Base-by-base conservation (phyloP, 441 rosid genomes). In the Mallotus japonicus region DNA sequence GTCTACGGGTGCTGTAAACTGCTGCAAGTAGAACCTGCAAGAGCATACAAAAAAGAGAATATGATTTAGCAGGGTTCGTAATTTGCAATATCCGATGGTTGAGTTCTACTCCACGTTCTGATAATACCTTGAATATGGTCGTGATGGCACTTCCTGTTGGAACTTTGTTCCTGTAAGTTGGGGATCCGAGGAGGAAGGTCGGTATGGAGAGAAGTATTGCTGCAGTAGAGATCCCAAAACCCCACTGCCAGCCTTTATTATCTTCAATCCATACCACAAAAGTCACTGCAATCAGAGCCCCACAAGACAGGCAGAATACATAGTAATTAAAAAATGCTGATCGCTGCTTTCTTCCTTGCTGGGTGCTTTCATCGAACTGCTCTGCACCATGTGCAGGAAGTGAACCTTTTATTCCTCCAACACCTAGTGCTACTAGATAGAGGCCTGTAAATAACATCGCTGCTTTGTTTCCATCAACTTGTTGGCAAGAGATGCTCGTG, bases 361-460 rank as follows among this genome's bases (percentile, higher is more conserved):
- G 71, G 16, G 87, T 87, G 69, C 74, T 84, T 73, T 90, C 96
- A 76, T 92, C 97, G 65, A 92, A 90, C 73, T 93, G 98, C 80
- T 91, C 98, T 0, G 98, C 97, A 42, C 97, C 98, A 40, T 91
- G 96, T 17, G 93, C 84, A 9, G 91, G 92, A 72, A 93, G 89
- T 28, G 98, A 91, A 24, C 98, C 98, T 84, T 92, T 93, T 75
- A 92, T 89, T 58, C 97, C 98, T 67, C 98, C 97, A 44, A 92
- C 95, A 59, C 98, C 96, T 11, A 92, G 84, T n/a, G 97, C 97
- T 59, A 87, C 93, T 73, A 90, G 79, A 81, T 90, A 93, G 8
- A 92, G 88, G 77, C 97, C 97, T 19, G 73, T 78, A 66, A 89
- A 93, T 65, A 92, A 73, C 87, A 93, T 65, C 51, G 61, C 85